These are phyloP conservation scores for Candida michaelii DNA, from an alignment of 805 yeast species.

Conservation along the genomic window DNA sequence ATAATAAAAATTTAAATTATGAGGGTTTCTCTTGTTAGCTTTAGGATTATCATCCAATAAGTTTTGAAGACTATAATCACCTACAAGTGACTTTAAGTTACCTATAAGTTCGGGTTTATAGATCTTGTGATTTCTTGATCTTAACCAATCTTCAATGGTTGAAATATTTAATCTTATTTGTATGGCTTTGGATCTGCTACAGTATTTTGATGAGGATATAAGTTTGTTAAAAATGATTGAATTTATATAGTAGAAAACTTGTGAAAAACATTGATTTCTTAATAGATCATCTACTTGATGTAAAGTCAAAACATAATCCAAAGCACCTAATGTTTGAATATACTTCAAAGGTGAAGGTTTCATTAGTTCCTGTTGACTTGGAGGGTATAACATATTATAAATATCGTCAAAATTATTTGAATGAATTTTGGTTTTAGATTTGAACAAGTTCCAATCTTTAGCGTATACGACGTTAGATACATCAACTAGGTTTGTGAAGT, in stretches of 20 bases:
- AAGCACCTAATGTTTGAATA: constrained; percentile 84
- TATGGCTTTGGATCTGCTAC: constrained; percentile 81
- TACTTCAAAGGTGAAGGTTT: constrained; percentile 86
- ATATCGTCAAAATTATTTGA: constrained; percentile 70
- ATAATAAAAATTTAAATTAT: constrained; percentile 59
- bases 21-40: constrained; percentile 32
- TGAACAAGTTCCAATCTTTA: constrained; percentile 59
- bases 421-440: constrained; percentile 37
- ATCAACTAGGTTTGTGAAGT: constrained; percentile 82
- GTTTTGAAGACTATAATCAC: constrained; percentile 19
- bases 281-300: constrained; percentile 78
- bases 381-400: constrained; percentile 77
- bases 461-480: constrained; percentile 74
- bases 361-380: constrained; percentile 73
- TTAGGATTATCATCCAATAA: constrained; percentile 22
- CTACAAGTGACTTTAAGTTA: constrained; percentile 20
- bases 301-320: constrained; percentile 78
- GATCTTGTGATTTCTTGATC: constrained; percentile 58
- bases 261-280: constrained; percentile 75
- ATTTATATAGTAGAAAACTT: constrained; percentile 77
- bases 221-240: constrained; percentile 71
- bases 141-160: constrained; percentile 89
- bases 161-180: constrained; percentile 87
- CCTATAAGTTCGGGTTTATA: constrained; percentile 33
- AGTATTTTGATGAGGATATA: constrained; percentile 62